Conservation (phyloP, 306 rosid genomes). For the Myrica gale region DNA sequence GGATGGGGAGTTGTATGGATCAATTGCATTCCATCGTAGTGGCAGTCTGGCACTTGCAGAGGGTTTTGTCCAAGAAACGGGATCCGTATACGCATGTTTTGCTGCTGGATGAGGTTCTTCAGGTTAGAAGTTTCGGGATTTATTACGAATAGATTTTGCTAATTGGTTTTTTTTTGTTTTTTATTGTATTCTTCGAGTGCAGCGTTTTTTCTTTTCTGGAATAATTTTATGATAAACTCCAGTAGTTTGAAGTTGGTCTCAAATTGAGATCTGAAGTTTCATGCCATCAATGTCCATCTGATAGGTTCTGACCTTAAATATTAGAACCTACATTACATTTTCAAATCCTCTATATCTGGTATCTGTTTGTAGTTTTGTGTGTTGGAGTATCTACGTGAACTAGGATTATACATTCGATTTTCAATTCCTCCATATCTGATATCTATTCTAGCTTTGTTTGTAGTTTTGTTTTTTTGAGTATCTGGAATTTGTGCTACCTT, state of each 20-base stretch:
- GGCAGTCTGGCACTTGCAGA: conserved; percentile 91
- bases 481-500: too few species aligned
- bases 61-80: conserved; percentile 90
- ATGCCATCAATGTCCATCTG: neutral
- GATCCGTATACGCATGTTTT: conserved; percentile 89
- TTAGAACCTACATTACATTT: too few species aligned
- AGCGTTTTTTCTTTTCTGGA: neutral
- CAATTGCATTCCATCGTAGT: conserved; percentile 82
- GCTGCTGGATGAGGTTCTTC: conserved; percentile 92
- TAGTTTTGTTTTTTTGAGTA: neutral
- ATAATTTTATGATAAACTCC: neutral
- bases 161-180: neutral
- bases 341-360: neutral
- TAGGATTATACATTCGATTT: too few species aligned
- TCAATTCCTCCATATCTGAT: too few species aligned
- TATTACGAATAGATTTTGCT: neutral
- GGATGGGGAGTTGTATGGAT: conserved; percentile 86
- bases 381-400: too few species aligned
- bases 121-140: conserved; percentile 41
- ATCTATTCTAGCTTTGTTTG: neutral
- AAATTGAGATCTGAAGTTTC: neutral
- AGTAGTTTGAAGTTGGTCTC: too few species aligned
- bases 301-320: neutral
- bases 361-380: too few species aligned
- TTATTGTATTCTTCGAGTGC: neutral